Percentiles rank a stretch among this genome's conserved stretches.
These are phyloP conservation scores for Barnettozyma hawaiiensis DNA, from an alignment of 1,139 yeast species.

Conservation along the genomic window DNA sequence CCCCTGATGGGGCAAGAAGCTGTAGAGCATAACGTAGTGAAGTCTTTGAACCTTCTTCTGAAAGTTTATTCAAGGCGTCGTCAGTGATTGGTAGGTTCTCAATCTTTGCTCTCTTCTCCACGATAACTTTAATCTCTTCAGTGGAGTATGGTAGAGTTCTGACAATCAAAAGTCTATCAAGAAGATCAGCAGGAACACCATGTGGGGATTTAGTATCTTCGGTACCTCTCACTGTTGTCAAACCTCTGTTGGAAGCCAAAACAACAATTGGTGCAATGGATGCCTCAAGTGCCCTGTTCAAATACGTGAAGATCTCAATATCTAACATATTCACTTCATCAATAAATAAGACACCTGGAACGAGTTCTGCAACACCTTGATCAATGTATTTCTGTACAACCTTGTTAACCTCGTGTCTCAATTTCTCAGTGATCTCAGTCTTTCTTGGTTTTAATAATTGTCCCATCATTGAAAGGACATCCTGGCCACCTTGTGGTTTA, in stretches of 20 bases:
- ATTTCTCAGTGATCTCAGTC: constrained; percentile 97
- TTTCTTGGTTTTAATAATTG: constrained; percentile 92
- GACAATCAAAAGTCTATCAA: constrained; percentile 86
- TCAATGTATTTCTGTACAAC: constrained; percentile 95
- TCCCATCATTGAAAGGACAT: constrained; percentile 97
- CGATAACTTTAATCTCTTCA: constrained; percentile 78
- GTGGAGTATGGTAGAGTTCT: constrained; percentile 82
- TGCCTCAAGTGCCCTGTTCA: constrained; percentile 90
- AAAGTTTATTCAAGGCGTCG: constrained; percentile 68
- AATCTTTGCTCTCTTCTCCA: constrained; percentile 71
- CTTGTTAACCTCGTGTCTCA: constrained; percentile 88
- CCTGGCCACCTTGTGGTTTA: constrained; percentile 98
- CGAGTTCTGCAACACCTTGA: constrained; percentile 96
- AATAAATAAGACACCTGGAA: constrained; percentile 95
- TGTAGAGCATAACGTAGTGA: constrained; percentile 91
- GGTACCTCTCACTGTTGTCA: constrained; percentile 87
- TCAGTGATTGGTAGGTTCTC: constrained; percentile 62
- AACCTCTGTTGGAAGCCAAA: constrained; percentile 91
- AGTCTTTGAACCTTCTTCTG: constrained; percentile 64
- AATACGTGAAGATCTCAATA: constrained; percentile 89
- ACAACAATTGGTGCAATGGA: constrained; percentile 92
- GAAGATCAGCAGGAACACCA: constrained; percentile 92
- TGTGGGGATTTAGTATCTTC: constrained; percentile 89
- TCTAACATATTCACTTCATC: constrained; percentile 98
- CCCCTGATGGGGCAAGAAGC: constrained; percentile 83